Evolutionary conservation across 1,284 basidiomycete genomes (phyloP).

Genomic region (Bjerkandera adusta): DNA sequence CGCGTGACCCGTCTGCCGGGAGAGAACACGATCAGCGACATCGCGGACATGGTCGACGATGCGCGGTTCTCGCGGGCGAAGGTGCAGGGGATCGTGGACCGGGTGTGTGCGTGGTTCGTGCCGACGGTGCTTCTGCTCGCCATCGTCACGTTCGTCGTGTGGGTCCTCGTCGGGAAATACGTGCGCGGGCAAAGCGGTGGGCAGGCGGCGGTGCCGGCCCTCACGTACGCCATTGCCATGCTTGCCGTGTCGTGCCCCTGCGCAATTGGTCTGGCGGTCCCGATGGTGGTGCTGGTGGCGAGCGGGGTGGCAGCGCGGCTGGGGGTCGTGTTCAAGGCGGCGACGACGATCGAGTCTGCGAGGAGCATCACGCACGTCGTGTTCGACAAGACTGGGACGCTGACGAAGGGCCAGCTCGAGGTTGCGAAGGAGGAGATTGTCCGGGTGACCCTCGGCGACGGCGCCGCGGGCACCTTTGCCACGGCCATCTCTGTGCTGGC

Average conservation of each 20-base stretch:
- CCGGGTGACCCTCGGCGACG: conserved; percentile 14
- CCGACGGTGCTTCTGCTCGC: conserved; percentile 32
- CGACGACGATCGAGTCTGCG: conserved; percentile 31
- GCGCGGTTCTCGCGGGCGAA: conserved; percentile 37
- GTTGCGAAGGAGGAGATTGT: conserved; percentile 27
- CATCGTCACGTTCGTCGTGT: conserved; percentile 34
- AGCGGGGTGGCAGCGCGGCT: conserved; percentile 33
- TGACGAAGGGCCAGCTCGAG: conserved; percentile 35
- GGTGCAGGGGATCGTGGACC: conserved; percentile 40
- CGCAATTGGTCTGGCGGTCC: conserved; percentile 38
- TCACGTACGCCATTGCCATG: conserved; percentile 41
- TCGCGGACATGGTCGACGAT: conserved; percentile 36
- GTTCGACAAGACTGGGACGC: conserved; percentile 49
- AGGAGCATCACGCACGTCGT: conserved; percentile 33
- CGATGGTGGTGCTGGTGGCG: conserved; percentile 36
- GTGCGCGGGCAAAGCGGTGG: conserved; percentile 28
- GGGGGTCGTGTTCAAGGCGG: conserved; percentile 36
- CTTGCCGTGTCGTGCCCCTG: conserved; percentile 44
- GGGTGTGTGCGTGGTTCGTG: conserved; percentile 33
- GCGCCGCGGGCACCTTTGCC: conserved; percentile 9
- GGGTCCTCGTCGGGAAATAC: conserved; percentile 34
- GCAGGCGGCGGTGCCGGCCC: conserved; percentile 30
- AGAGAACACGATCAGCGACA: conserved; percentile 43
- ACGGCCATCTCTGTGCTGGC: conserved; percentile 18
- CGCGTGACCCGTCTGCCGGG: conserved; percentile 36